A percentile compares a stretch with the other conserved stretches of the same genome.
These are phyloP conservation scores for Jatropha curcas DNA, from an alignment of 345 rosid genomes.

Conservation along the genomic window DNA sequence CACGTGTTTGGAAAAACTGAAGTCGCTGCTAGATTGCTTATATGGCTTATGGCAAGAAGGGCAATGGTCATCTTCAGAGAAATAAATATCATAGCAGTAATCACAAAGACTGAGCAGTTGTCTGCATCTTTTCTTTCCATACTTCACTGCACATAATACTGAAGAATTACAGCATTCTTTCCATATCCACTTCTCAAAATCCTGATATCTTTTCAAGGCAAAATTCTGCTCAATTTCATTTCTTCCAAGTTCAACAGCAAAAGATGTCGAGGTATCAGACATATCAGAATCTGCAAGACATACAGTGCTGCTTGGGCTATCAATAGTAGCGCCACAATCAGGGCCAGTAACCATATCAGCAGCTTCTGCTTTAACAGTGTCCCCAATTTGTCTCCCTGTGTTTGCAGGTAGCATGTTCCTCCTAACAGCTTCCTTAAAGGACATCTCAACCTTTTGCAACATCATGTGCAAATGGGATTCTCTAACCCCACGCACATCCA, in stretches of 20 bases:
- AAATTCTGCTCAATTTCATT: conserved; percentile 39
- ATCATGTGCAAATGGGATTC: conserved; percentile 71
- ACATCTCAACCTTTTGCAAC: conserved; percentile 65
- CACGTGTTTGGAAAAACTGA: conserved; percentile 50
- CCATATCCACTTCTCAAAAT: conserved; percentile 84
- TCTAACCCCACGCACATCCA: conserved; percentile 81
- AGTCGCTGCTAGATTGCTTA: conserved; percentile 26
- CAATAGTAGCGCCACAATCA: conserved; percentile 20
- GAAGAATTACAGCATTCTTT: conserved; percentile 48
- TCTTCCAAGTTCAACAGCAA: conserved; percentile 60
- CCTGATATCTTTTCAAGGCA: conserved; percentile 62
- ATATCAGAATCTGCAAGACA: conserved; percentile 44
- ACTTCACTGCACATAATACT: conserved; percentile 47
- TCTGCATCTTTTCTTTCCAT: conserved; percentile 54
- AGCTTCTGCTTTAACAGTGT: conserved; percentile 33
- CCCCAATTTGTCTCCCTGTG: conserved; percentile 10
- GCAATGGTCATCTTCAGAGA: conserved; percentile 43
- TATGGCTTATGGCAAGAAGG: conserved; percentile 49
- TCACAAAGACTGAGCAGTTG: conserved; percentile 53
- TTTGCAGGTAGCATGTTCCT: conserved; percentile 23
- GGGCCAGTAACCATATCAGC: conserved; percentile 23
- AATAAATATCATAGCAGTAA: conserved; percentile 52
- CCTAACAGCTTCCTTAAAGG: conserved; percentile 68
- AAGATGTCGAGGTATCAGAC: conserved; percentile 59
- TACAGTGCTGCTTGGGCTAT: conserved; percentile 40